A percentile compares a stretch with the other conserved stretches of the same genome.
phyloP scores from a whole-genome alignment of 2,329 filamentous ascomycete species.

The Diaporthe helianthi region DNA sequence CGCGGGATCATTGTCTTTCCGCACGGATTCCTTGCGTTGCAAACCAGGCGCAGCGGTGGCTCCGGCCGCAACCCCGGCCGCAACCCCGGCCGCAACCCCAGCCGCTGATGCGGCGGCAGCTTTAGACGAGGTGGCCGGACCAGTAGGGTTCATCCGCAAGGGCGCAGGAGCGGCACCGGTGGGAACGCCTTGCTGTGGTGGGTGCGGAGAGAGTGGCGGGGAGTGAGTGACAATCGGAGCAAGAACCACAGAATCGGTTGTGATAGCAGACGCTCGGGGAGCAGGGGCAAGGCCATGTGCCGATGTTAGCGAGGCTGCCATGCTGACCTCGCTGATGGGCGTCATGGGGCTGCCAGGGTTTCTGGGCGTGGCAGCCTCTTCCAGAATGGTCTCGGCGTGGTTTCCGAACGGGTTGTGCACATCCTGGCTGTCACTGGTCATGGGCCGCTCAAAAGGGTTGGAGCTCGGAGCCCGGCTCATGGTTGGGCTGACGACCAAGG shows the following conservation, averaged over 20 bases:
- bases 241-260: slow-evolving; percentile 16
- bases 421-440: slow-evolving; percentile 54
- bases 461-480: slow-evolving; percentile 43
- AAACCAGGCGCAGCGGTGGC: slow-evolving; percentile 45
- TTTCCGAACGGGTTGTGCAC: slow-evolving; percentile 75
- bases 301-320: slow-evolving; percentile 20
- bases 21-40: slow-evolving; percentile 63
- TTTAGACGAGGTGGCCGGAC: slow-evolving; percentile 8
- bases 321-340: slow-evolving; percentile 32
- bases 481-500: slow-evolving; percentile 42
- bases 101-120: slow-evolving; percentile 16
- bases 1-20: slow-evolving; percentile 55
- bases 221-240: slow-evolving; percentile 23
- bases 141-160: slow-evolving; percentile 23
- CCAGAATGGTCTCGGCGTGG: slow-evolving; percentile 54
- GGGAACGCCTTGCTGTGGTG: slow-evolving; percentile 73
- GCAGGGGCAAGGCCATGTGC: slow-evolving; percentile 28
- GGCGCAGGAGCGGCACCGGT: slow-evolving; percentile 17
- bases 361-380: slow-evolving; percentile 28
- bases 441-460: slow-evolving; percentile 56
- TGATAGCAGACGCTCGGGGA: slow-evolving; percentile 29
- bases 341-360: slow-evolving; percentile 27
- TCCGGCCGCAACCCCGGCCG: slow-evolving; percentile 26
- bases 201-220: slow-evolving; percentile 64
- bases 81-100: slow-evolving; percentile 25